Base-by-base conservation (phyloP, 2,329 filamentous ascomycete genomes). In the Aspergillus jensenii region DNA sequence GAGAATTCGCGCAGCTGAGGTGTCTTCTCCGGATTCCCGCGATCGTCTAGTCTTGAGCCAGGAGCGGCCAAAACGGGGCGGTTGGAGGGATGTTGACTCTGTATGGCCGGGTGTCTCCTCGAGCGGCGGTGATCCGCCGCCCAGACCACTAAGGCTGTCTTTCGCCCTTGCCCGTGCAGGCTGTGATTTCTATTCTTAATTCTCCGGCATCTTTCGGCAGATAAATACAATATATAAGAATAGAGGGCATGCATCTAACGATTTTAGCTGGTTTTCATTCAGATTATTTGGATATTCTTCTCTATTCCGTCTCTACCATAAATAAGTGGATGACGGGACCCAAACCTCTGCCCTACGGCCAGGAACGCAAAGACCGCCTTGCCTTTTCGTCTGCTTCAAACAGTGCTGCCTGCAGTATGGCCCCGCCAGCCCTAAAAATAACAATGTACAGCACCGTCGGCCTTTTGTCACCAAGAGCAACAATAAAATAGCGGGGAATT, bases 341-440 rank as follows among this genome's bases (percentile, higher is more conserved):
- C n/a, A 4, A 47, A 7, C 51, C 43, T 52, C 47, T 41, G 55
- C 54, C 46, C 48, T 56, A 56, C 27, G 40, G 33, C 33, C 55
- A 56, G 55, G 55, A 47, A 56, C 55, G 27, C 21, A 48, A 52
- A 48, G 55, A 47, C 52, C 55, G 27, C 21, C 27, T 25, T 46
- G 17, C 2, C 19, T 49, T 55, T 50, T 19, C n/a, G 7, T 49
- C 31, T 14, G n/a, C n/a, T n/a, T 7, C n/a, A 43, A 47, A 54
- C 44, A 14, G 48, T 56, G 58, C 46, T 60, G 54, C 58, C 58
- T 60, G 46, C 11, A 45, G 46, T 35, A 40, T 23, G 35, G 49
- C 48, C 35, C 48, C 53, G 44, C 47, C 45, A 54, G 44, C 8
- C 17, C 54, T 52, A 52, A 58, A 60, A 58, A 60, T 60, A 60